Evolutionary conservation across 139 green algal species (phyloP), one percentile per base, ranked within the genome.

Genomic region (Dunaliella sp.): DNA sequence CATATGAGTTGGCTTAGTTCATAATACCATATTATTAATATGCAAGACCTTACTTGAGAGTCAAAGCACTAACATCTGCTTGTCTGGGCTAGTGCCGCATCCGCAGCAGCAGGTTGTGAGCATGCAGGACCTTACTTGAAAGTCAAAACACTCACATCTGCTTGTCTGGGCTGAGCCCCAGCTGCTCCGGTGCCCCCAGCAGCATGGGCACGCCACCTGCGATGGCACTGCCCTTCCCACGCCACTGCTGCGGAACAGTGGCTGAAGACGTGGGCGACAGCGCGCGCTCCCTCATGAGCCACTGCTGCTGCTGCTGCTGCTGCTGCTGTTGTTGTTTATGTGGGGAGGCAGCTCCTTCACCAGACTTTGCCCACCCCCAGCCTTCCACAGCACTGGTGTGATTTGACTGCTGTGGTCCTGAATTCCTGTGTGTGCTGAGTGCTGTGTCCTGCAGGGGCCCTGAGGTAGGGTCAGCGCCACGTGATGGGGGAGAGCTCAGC

Each of bases 91-190:
- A n/a, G n/a, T n/a, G 58, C 58, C 58, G 22, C 58, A 21, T 35
- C 77, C 3, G 2, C n/a, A n/a, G n/a, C n/a, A n/a, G n/a, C n/a
- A n/a, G n/a, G n/a, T n/a, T n/a, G 16, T 65, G 16, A 65, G 16
- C 16, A 65, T 65, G 48, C 7, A 7, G 16, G 7, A 65, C 48
- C 48, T 7, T 16, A 16, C 48, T 7, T 65, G 48, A 7, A 16
- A 7, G 48, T 16, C 7, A 7, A 16, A 7, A 12, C 3, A 88
- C 87, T 38, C 80, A 90, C 87, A 90, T 86, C 28, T 84, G 77
- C 81, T 88, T 81, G 33, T 88, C 83, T 2, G 84, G 78, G 3
- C 38, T 77, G 36, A 90, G 57, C 0, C 33, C 36, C 81, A 90
- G 26, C 24, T 37, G 81, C 37, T 65, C 48, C 48, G 7, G 48